A percentile compares a stretch with the other conserved stretches of the same genome.
Evolutionary conservation across 345 rosid species (phyloP).

Genomic region (Eucalyptus caleyi): DNA sequence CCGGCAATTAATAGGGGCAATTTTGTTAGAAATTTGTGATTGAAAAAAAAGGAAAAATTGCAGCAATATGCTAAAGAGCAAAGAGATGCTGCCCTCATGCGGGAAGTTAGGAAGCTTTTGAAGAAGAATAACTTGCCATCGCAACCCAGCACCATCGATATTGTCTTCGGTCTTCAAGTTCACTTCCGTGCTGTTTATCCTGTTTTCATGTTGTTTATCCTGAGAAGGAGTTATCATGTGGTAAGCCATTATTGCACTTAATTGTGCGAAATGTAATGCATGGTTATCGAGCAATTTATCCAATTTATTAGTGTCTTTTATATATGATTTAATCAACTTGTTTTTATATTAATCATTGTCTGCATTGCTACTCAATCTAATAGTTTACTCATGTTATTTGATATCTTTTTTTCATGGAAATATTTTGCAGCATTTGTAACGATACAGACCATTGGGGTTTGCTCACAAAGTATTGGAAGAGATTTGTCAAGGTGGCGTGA

Average conservation of each 20-base stretch:
- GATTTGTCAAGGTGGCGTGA: slow-evolving; percentile 57
- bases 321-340: no score
- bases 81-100: slow-evolving; percentile 47
- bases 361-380: no score
- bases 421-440: slow-evolving; percentile 12
- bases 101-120: slow-evolving; percentile 51
- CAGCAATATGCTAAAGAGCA: slow-evolving; percentile 59
- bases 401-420: no score
- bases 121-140: slow-evolving; percentile 38
- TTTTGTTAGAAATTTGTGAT: no score
- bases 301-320: neutral
- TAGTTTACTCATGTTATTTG: no score
- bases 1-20: fast-evolving
- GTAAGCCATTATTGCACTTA: neutral
- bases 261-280: neutral
- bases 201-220: neutral
- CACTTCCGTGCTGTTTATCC: neutral
- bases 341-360: no score
- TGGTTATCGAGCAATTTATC: neutral
- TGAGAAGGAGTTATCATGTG: neutral
- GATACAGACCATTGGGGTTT: slow-evolving; percentile 46
- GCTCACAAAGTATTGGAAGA: slow-evolving; percentile 45
- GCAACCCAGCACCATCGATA: slow-evolving; percentile 72
- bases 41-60: neutral
- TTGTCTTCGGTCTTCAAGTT: slow-evolving; percentile 72